Evolutionary conservation across 108 stramenopile genomes (phyloP).

Genomic region (Seminavis robusta): DNA sequence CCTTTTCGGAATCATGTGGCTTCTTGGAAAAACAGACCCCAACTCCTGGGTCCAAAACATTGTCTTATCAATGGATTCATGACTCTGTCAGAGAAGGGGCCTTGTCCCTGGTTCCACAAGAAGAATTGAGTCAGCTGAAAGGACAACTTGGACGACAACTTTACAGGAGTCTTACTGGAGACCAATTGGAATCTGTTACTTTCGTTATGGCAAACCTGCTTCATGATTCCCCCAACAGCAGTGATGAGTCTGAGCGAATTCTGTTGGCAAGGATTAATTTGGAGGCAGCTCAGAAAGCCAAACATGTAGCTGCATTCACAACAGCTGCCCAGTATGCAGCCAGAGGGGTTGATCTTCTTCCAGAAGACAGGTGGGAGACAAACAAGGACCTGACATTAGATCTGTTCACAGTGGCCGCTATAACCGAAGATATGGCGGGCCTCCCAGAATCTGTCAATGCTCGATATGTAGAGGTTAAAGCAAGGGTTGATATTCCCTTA

Average conservation of each 20-base stretch:
- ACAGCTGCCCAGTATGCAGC: conserved; percentile 11
- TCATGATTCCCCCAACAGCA: background rate
- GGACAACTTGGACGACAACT: background rate
- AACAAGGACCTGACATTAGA: conserved; percentile 8
- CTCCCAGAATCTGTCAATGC: too few species aligned
- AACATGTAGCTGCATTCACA: conserved; percentile 13
- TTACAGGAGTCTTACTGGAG: background rate
- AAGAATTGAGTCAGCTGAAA: background rate
- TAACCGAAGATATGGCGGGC: conserved; percentile 1
- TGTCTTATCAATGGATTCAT: conserved; percentile 9
- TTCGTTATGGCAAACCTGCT: conserved; percentile 16
- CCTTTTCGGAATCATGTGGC: background rate
- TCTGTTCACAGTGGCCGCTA: conserved; percentile 5
- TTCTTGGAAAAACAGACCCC: background rate
- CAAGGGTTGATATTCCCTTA: too few species aligned
- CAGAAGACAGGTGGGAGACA: background rate
- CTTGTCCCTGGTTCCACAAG: conserved; percentile 2
- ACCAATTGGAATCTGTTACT: conserved; percentile 4
- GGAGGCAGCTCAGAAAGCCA: conserved; percentile 14
- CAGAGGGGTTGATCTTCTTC: conserved; percentile 3
- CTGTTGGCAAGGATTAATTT: conserved; percentile 12
- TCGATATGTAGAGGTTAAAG: too few species aligned
- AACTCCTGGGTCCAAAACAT: background rate
- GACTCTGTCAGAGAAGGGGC: conserved; percentile 21
- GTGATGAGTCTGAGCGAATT: background rate